Base-by-base conservation (phyloP, 2,329 filamentous ascomycete species). In the Chaetomiaceae sp. region DNA sequence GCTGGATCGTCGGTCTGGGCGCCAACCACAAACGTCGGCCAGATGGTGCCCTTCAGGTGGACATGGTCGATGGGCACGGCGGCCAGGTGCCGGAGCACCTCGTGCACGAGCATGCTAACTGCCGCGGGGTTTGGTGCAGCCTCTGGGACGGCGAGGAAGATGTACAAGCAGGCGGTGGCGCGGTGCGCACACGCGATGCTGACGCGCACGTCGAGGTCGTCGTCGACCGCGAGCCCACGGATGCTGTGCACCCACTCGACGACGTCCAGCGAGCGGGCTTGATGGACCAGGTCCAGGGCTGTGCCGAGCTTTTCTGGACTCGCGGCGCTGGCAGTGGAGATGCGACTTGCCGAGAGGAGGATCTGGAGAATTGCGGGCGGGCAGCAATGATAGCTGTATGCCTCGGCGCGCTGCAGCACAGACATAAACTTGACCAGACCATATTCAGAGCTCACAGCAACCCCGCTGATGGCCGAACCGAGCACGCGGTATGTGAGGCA, bases 11-110 rank as follows among this genome's bases (percentile, higher is more conserved):
- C 66, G 0, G 71, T 70, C 44, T 76, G 74, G 0, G 75, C 75
- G 1, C 75, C 76, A 6, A 72, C 73, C 6, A 80, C 66, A 44
- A 81, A 80, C 0, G 75, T 70, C 0, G 76, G 74, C 75, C 75
- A 80, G 1, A 72, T 69, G 4, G 74, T 76, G 0, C 73, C 75
- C 53, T 79, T 80, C 62, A 78, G 72, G 17, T 78, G 69, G 1
- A 68, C 65, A 37, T 79, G 73, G 2, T 71, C 64, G 8, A 71
- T 65, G 1, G 69, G 68, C 2, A 81, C 69, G 32, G 61, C 63
- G 0, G 68, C 67, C 3, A 79, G 61, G 20, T 76, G 69, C 3
- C 67, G 47, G 6, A 76, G 65, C 1, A 77, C 64, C 19, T 76
- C 72, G 2, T 64, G 51, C 12, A 70, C 69, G 3, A 79, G 60